A percentile compares a stretch with the other conserved stretches of the same genome.
Evolutionary conservation across 257 asterid genomes (phyloP).

Genomic region (Solanum chiquidenum): DNA sequence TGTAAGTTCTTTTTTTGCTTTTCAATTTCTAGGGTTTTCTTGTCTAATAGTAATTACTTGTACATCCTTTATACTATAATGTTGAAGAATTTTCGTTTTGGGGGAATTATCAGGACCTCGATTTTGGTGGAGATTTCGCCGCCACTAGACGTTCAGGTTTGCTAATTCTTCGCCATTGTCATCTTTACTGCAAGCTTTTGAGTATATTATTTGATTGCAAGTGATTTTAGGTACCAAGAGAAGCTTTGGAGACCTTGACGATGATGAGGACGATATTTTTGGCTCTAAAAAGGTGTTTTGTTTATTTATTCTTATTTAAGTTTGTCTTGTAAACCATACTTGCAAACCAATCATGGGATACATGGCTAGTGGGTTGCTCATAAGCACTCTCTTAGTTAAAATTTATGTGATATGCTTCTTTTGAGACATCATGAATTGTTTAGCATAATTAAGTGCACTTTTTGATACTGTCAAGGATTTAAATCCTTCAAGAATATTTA

Average conservation of each 20-base stretch:
- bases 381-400: background rate
- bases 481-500: background rate
- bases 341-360: background rate
- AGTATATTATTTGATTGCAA: background rate
- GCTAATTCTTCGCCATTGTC: background rate
- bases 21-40: background rate
- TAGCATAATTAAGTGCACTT: background rate
- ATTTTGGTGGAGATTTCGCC: conserved; percentile 72
- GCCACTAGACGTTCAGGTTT: conserved; percentile 55
- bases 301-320: background rate
- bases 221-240: conserved; percentile 55
- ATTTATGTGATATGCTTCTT: background rate
- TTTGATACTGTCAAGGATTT: background rate
- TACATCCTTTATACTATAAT: background rate
- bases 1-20: conserved; percentile 15
- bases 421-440: background rate
- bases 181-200: background rate
- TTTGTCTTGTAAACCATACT: background rate
- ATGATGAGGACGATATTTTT: conserved; percentile 87
- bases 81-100: background rate
- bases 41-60: background rate
- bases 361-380: background rate
- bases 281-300: conserved; percentile 68
- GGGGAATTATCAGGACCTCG: conserved; percentile 50
- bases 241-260: conserved; percentile 73